Evolutionary conservation across 805 yeast genomes (phyloP).

Genomic region (Barnettozyma vustinii): DNA sequence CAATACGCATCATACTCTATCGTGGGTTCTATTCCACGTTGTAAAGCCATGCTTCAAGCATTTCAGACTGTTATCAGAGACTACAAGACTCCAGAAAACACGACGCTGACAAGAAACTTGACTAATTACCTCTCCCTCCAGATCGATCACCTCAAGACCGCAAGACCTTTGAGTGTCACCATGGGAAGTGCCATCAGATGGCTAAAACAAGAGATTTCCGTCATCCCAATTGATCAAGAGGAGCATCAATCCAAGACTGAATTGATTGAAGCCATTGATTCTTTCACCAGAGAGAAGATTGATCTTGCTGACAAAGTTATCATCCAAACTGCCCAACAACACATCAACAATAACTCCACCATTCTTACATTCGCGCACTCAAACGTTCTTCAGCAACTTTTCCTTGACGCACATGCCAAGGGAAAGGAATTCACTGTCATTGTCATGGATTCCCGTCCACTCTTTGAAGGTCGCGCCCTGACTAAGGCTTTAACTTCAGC

Average conservation of each 20-base stretch:
- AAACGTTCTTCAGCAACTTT: slow-evolving; percentile 70
- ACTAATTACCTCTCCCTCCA: slow-evolving; percentile 86
- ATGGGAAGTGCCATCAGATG: slow-evolving; percentile 98
- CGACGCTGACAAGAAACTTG: slow-evolving; percentile 81
- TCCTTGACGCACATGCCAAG: slow-evolving; percentile 60
- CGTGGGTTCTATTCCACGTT: slow-evolving; percentile 86
- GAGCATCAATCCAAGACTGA: slow-evolving; percentile 55
- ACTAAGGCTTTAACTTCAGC: slow-evolving; percentile 56
- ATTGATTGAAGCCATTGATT: slow-evolving; percentile 65
- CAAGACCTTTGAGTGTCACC: slow-evolving; percentile 85
- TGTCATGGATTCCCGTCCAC: slow-evolving; percentile 88
- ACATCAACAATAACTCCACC: slow-evolving; percentile 70
- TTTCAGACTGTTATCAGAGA: slow-evolving; percentile 76
- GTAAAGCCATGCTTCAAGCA: slow-evolving; percentile 77
- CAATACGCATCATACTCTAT: slow-evolving; percentile 78
- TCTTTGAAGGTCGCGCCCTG: slow-evolving; percentile 85
- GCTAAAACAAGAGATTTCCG: slow-evolving; percentile 90
- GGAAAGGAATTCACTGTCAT: slow-evolving; percentile 73
- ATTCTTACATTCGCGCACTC: slow-evolving; percentile 87
- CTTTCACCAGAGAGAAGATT: slow-evolving; percentile 78
- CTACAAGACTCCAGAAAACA: slow-evolving; percentile 79
- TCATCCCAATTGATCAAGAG: slow-evolving; percentile 63
- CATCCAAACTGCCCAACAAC: slow-evolving; percentile 71
- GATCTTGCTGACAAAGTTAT: slow-evolving; percentile 80
- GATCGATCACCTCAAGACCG: slow-evolving; percentile 84